phyloP scores from a whole-genome alignment of 306 rosid species.

The Pterocarpus macrocarpus region DNA sequence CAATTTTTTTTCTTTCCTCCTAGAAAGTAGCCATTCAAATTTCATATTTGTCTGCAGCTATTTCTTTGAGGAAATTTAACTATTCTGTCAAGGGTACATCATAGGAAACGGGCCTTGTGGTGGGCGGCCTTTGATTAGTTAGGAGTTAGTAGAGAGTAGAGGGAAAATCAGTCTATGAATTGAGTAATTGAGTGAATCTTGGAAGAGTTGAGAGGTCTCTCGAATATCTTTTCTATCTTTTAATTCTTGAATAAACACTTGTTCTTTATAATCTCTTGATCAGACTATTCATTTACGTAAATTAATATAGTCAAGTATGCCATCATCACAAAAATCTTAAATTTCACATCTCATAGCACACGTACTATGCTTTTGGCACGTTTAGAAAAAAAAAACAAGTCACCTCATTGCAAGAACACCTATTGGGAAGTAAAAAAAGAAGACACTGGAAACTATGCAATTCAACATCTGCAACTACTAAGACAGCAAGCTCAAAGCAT shows the following conservation, averaged over 20 bases:
- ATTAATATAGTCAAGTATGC: slow-evolving; percentile 8
- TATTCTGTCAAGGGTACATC: not conserved
- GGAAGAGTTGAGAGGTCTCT: too few relatives aligned
- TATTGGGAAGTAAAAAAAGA: slow-evolving; percentile 8
- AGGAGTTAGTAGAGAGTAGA: too few relatives aligned
- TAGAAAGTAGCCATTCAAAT: slow-evolving; percentile 11
- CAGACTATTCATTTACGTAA: not conserved
- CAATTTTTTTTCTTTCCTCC: not conserved
- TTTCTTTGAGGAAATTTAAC: slow-evolving; percentile 4
- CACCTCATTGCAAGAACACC: slow-evolving; percentile 9
- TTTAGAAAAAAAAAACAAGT: not conserved
- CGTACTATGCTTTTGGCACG: not conserved
- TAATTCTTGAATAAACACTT: too few relatives aligned
- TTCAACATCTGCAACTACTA: not conserved
- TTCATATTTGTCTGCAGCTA: slow-evolving; percentile 11
- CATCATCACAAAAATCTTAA: not conserved
- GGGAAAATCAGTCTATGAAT: too few relatives aligned
- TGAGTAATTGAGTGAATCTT: too few relatives aligned
- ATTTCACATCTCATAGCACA: slow-evolving; percentile 6
- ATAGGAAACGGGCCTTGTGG: too few relatives aligned
- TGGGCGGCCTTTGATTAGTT: too few relatives aligned
- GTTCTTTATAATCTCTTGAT: too few relatives aligned
- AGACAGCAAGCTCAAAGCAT: not conserved
- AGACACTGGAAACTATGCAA: slow-evolving; percentile 16
- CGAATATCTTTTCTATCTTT: too few relatives aligned